phyloP scores from a whole-genome alignment of 73 alveolate species.

The Paramecium tetraurelia region DNA sequence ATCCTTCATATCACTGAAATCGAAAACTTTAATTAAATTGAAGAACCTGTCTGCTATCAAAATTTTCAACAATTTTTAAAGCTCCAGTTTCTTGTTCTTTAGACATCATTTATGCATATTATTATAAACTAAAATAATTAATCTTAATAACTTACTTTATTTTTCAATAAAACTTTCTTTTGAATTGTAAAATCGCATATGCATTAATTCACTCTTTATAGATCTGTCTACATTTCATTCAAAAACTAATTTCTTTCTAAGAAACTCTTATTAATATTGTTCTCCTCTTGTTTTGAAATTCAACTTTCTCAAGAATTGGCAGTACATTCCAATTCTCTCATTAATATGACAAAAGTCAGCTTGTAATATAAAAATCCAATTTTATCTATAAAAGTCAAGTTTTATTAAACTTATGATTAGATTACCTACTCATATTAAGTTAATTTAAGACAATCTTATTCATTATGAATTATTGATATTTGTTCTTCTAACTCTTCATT shows the following conservation, averaged over 20 bases:
- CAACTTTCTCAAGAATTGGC: not conserved
- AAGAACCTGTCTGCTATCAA: constrained; percentile 81
- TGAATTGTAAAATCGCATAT: constrained; percentile 79
- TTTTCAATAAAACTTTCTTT: constrained; percentile 89
- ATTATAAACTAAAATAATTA: too few species aligned
- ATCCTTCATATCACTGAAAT: constrained; percentile 73
- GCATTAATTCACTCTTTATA: constrained; percentile 82
- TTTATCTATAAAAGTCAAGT: not conserved
- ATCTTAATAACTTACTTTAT: not conserved
- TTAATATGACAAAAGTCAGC: not conserved
- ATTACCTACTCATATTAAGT: constrained; percentile 27
- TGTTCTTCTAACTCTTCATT: constrained; percentile 15
- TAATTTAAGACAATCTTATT: constrained; percentile 19
- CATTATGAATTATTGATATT: not conserved
- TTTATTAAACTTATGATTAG: not conserved
- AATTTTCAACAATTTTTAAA: constrained; percentile 72
- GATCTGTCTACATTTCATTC: constrained; percentile 73
- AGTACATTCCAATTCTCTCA: constrained; percentile 36
- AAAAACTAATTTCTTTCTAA: constrained; percentile 69
- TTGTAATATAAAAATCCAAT: not conserved
- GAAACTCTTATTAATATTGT: constrained; percentile 75
- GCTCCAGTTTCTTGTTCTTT: constrained; percentile 85
- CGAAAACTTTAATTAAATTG: constrained; percentile 84
- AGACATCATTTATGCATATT: too few species aligned
- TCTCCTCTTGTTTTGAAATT: not conserved